Base-by-base conservation (phyloP, 345 rosid species). In the Citrus sinensis region DNA sequence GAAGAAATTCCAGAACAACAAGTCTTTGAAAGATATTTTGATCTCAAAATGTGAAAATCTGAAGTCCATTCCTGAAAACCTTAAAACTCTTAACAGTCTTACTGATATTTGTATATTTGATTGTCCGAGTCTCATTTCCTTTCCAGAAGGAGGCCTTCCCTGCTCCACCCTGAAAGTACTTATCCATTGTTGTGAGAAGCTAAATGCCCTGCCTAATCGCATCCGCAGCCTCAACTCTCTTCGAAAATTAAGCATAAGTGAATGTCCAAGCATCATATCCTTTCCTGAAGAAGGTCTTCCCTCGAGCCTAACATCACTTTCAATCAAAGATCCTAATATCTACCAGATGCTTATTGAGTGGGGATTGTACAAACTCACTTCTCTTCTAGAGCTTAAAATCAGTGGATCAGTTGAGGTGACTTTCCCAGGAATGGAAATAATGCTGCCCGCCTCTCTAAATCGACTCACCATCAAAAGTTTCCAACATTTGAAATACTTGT, bases 201-300 rank as follows among this genome's bases (percentile, higher is more conserved):
- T 72, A 11, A 42, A 58, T 37, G 70, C 60, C 59, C 37, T 81
- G 6, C 80, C 79, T 3, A 30, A 22, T 29, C 56, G 13, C 29
- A 32, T 81, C 17, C 64, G 59, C 17, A 46, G 3, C 16, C 67
- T 81, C 61, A 54, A 32, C 11, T 70, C 68, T 51, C 77, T 81
- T 81, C 69, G 59, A 40, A 76, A 78, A 19, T 34, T 81, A 32
- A 24, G 10, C 40, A 56, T 81, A 29, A 30, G 46, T 22, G 27
- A 81, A 27, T 77, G 81, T 61, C 71, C 75, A 49, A 65, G 80
- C 37, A 64, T 17, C 5, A 11, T 30, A 16, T 66, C 75, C 32
- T 77, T 77, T 60, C 81, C 78, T 0, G 49, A 77, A 68, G 67
- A 77, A 20, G 84, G 84, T 68, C 37, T 81, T 19, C 67, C 84